A percentile compares a stretch with the other conserved stretches of the same genome.
Conservation (phyloP, 2,329 filamentous ascomycete species). For the Apiospora aurea region DNA sequence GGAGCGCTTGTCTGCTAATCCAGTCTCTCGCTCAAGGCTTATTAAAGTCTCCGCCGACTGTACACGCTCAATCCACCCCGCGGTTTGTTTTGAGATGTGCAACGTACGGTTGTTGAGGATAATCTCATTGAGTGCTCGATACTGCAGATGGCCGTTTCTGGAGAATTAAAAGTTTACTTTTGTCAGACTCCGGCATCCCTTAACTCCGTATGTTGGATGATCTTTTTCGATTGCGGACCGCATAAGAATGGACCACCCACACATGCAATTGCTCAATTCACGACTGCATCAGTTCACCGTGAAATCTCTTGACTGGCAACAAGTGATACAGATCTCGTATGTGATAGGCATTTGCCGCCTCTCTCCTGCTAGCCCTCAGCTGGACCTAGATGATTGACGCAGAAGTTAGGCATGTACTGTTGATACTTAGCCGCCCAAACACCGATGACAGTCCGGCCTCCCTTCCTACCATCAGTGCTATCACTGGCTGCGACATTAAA, state of each 20-base stretch:
- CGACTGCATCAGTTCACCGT: no score
- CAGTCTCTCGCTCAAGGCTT: no score
- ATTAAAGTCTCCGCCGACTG: no score
- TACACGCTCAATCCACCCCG: background rate
- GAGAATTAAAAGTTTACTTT: background rate
- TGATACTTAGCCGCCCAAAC: background rate
- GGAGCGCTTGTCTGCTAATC: background rate
- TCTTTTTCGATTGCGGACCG: background rate
- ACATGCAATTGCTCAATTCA: background rate
- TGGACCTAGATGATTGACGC: background rate
- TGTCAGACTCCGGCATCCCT: background rate
- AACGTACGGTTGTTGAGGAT: no score
- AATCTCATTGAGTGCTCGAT: no score
- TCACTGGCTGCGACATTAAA: background rate
- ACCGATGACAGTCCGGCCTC: background rate
- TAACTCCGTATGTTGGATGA: background rate
- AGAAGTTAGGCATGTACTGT: background rate
- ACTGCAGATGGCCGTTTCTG: no score
- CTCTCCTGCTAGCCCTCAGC: background rate
- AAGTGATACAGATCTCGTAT: background rate
- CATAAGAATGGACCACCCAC: no score
- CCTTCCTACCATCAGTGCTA: background rate
- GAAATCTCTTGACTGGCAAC: no score
- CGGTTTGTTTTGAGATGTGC: no score
- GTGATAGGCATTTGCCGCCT: background rate